Evolutionary conservation across 148 eudicot species (phyloP).

Genomic region (Nyssa sinensis): DNA sequence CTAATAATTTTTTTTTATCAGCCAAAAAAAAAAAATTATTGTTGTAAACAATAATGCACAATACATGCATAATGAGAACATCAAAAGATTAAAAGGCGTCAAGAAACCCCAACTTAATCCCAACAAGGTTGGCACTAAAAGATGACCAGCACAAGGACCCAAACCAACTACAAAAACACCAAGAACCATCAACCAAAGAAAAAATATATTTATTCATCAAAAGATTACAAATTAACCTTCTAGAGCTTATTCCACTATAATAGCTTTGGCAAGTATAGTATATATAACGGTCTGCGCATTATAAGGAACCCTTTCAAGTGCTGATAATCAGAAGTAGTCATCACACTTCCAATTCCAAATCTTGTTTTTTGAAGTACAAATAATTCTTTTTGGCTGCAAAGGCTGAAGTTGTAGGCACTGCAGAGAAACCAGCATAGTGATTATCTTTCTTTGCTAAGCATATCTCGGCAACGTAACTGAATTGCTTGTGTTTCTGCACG

Average conservation of each 20-base stretch:
- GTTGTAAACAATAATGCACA: too few relatives aligned
- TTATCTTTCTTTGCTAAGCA: slow-evolving; percentile 33
- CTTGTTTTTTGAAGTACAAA: slow-evolving; percentile 28
- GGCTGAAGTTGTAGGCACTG: slow-evolving; percentile 25
- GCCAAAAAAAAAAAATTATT: too few relatives aligned
- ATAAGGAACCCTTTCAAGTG: neutral
- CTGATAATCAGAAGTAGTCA: neutral
- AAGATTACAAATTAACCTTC: neutral
- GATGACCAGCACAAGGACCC: too few relatives aligned
- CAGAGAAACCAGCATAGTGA: slow-evolving; percentile 38
- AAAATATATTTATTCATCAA: neutral
- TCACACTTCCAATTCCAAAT: slow-evolving; percentile 6
- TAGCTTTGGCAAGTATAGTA: neutral
- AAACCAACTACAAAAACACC: too few relatives aligned
- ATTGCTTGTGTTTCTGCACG: slow-evolving; percentile 29
- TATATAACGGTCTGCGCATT: too few relatives aligned
- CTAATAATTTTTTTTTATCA: too few relatives aligned
- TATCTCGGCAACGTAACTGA: slow-evolving; percentile 24
- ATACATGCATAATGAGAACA: too few relatives aligned
- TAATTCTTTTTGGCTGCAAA: slow-evolving; percentile 26
- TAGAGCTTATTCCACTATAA: too few relatives aligned
- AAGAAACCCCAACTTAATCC: too few relatives aligned
- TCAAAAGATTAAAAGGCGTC: too few relatives aligned
- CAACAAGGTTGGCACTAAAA: too few relatives aligned
- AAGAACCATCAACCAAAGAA: neutral